Conservation (phyloP, 345 rosid genomes). For the Populus alba region DNA sequence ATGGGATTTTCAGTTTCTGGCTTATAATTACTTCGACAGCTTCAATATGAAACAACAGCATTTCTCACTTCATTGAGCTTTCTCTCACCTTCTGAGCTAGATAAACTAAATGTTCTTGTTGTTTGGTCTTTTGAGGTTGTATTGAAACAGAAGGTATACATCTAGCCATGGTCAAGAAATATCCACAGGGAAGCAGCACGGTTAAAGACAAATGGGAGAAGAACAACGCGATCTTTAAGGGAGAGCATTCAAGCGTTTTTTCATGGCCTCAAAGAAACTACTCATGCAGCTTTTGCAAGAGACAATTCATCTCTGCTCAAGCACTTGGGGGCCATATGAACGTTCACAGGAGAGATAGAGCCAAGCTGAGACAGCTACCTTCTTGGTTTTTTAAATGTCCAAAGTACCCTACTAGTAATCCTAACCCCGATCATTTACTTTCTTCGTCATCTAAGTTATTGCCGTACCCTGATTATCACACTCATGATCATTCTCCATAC, state of each 20-base stretch:
- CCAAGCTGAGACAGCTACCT: background rate
- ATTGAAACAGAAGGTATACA: background rate
- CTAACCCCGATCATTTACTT: conserved; percentile 33
- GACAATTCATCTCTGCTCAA: conserved; percentile 64
- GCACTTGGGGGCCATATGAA: conserved; percentile 79
- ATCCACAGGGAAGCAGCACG: background rate
- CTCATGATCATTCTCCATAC: conserved; percentile 9
- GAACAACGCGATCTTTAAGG: background rate
- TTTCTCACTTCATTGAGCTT: background rate
- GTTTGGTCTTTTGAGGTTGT: background rate
- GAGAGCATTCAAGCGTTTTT: conserved; percentile 18
- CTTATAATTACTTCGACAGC: conserved; percentile 4
- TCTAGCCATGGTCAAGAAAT: background rate
- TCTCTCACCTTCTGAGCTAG: background rate
- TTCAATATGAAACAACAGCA: conserved; percentile 11
- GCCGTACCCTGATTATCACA: conserved; percentile 1
- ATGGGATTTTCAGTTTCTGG: conserved; percentile 14
- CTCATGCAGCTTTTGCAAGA: conserved; percentile 52
- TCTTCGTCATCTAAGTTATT: conserved; percentile 15
- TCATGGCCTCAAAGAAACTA: conserved; percentile 56
- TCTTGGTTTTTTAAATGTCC: background rate
- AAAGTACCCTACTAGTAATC: background rate
- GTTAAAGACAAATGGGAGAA: conserved; percentile 5
- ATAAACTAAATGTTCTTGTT: background rate
- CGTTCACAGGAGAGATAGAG: background rate